Percentiles rank a stretch among this genome's conserved stretches.
These are phyloP conservation scores for Backusella parvicylindrica DNA, from an alignment of 192 early-diverging fungal species.

Conservation along the genomic window DNA sequence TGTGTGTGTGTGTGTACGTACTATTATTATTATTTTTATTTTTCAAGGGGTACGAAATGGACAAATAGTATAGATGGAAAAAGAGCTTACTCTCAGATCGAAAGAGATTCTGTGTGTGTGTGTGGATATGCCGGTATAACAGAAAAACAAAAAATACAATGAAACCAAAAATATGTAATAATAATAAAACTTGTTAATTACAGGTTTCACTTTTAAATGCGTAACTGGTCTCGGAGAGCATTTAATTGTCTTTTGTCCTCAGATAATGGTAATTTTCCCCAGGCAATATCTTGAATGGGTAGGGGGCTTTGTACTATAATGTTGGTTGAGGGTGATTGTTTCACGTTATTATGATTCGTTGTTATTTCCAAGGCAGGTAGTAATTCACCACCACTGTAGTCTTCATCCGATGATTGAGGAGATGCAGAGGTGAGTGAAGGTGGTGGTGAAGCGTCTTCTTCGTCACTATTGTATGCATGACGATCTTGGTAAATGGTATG, in stretches of 20 bases:
- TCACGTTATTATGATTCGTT: background rate
- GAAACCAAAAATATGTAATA: background rate
- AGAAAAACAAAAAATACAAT: background rate
- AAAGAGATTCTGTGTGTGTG: background rate
- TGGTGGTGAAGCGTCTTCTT: background rate
- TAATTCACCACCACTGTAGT: background rate
- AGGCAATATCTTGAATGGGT: conserved; percentile 22
- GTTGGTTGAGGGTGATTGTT: background rate
- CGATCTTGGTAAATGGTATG: conserved; percentile 1
- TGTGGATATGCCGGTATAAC: background rate
- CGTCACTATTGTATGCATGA: background rate
- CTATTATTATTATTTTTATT: background rate
- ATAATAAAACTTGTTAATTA: background rate
- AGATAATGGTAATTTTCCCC: conserved; percentile 25
- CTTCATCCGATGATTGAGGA: conserved; percentile 15
- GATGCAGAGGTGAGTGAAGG: conserved; percentile 10
- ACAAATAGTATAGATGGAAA: background rate
- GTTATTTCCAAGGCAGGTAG: background rate
- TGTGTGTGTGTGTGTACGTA: background rate
- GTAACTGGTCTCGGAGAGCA: conserved; percentile 12
- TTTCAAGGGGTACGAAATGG: background rate
- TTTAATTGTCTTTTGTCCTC: conserved; percentile 34
- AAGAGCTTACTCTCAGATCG: background rate
- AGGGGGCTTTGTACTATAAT: background rate
- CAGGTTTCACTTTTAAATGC: conserved; percentile 13